Evolutionary conservation across 2,329 filamentous ascomycete genomes (phyloP), one percentile per base, ranked within the genome.

Genomic region (Ophiostoma sp.): DNA sequence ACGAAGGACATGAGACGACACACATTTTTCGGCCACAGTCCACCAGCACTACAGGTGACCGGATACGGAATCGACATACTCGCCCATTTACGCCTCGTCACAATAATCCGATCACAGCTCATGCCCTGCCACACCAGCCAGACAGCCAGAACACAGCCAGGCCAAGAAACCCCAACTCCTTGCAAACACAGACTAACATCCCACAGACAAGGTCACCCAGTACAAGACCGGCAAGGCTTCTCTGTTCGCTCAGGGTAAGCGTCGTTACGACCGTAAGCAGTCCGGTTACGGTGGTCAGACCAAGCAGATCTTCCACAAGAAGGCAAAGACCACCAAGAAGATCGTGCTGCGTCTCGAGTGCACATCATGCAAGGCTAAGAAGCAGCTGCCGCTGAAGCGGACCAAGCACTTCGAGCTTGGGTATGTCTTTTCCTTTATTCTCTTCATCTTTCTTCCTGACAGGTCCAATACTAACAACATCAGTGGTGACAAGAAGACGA

Each of bases 401-500:
- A 99, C 95, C 93, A 99, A 99, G 92, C 95, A 99, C 89, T 99
- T 99, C 86, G 95, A 99, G 88, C 87, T 99, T 81, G 95, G 93
- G 92, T 96, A 93, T 76, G 92, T 89, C 74, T 39, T 64, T 15
- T 36, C 17, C 15, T n/a, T 54, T 73, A 54, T 41, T 41, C 68
- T 71, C 20, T n/a, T n/a, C n/a, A n/a, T n/a, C n/a, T n/a, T n/a
- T n/a, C n/a, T n/a, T 5, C 36, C 3, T 31, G 44, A 10, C n/a
- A 13, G 11, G 2, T 20, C 27, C 27, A 39, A 52, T n/a, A 11
- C 69, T 72, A 68, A 68, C 57, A 31, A 31, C 15, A 35, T 17
- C 78, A 96, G 95, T 90, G 95, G 95, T 89, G 95, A 99, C 91
- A 99, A 99, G 94, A 99, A 99, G 93, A 99, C 95, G 80, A 99